A percentile compares a stretch with the other conserved stretches of the same genome.
phyloP scores from a whole-genome alignment of 345 rosid species.

The Camelina sativa region DNA sequence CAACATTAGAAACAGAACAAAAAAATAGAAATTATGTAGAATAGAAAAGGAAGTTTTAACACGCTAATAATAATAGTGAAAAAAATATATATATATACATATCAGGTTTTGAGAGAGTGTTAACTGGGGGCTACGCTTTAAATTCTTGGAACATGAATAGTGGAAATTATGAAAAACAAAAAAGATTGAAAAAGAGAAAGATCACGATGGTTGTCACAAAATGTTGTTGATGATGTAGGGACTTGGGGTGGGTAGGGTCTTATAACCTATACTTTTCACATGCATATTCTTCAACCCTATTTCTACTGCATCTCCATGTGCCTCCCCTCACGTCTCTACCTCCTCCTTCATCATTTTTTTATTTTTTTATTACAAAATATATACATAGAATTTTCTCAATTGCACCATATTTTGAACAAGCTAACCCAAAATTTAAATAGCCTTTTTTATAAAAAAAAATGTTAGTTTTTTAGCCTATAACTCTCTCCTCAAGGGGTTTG shows the following conservation, averaged over 20 bases:
- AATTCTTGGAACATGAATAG: constrained; percentile 43
- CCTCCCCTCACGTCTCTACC: constrained; percentile 43
- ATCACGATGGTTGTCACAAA: constrained; percentile 50
- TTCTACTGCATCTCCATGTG: constrained; percentile 50
- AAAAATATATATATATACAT: no score
- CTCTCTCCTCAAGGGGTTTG: no score
- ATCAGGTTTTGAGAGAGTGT: constrained; percentile 32
- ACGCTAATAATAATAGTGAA: background rate
- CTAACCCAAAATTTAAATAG: background rate
- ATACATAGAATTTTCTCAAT: background rate
- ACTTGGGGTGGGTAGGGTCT: constrained; percentile 40
- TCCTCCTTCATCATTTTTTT: background rate
- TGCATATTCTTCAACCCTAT: constrained; percentile 47
- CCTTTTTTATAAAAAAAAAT: no score
- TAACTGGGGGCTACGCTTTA: constrained; percentile 33
- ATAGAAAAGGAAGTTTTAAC: background rate
- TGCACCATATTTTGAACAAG: constrained; percentile 5
- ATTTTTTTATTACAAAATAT: background rate
- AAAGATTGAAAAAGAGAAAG: constrained; percentile 17
- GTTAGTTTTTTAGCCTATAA: background rate
- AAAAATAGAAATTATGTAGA: no score
- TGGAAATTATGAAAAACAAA: constrained; percentile 31
- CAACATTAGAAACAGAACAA: background rate
- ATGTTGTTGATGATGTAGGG: constrained; percentile 43
- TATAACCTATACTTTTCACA: constrained; percentile 45